Evolutionary conservation across 2,329 filamentous ascomycete species (phyloP), one percentile per base, ranked within the genome.

Genomic region (Aaosphaeria pasadenensis): DNA sequence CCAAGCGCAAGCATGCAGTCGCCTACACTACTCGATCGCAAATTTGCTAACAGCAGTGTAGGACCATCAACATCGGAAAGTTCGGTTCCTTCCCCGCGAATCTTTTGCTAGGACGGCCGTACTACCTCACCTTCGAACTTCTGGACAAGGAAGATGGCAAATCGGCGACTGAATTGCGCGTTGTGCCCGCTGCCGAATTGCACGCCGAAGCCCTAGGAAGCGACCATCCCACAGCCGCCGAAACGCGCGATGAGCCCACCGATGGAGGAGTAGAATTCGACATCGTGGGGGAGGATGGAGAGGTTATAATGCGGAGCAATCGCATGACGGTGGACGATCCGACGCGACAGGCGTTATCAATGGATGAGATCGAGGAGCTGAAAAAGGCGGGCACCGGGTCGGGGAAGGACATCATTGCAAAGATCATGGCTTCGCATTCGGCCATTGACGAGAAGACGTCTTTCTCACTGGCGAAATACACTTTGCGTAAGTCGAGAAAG

Each of bases 401-500:
- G 0, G 92, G 91, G 9, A 88, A 88, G 67, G 91, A 95, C 44
- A 81, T 99, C 42, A 94, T 99, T 54, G 86, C 89, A n/a, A 95
- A 91, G 72, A 84, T 99, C 29, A 82, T 99, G 71, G 80, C 91
- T 30, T 94, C 91, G 39, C 94, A 99, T 70, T 86, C 88, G 13
- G 88, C 87, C 1, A 80, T 99, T 39, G 91, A 95, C 57, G 88
- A 97, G 74, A 99, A 99, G 78, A 97, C 94, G 0, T 80, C 85
- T 0, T 99, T 95, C 64, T 95, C 91, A 2, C 77, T 96, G 49
- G 91, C 92, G 39, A 99, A 99, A 71, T 99, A 99, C 72, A 96
- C 94, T 63, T 76, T 97, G 13, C 79, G 95, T 41, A 99, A 99
- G 75, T 87, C 89, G 55, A 91, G 86, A 67, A 99, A 99, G 72